Evolutionary conservation across 2,329 filamentous ascomycete species (phyloP).

Genomic region (Hyphodiscus sp.): DNA sequence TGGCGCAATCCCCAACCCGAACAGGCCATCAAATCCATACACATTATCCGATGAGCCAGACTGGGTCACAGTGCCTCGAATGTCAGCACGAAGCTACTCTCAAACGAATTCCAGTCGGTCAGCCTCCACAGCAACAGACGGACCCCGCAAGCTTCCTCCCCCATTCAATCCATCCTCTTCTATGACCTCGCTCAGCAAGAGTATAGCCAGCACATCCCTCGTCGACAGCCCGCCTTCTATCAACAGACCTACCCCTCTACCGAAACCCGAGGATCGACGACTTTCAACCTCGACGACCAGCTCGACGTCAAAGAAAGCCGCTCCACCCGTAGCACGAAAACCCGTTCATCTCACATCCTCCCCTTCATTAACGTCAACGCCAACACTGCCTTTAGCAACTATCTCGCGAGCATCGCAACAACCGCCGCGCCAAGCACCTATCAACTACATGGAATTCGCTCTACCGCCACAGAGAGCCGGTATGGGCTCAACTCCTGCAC

Average conservation of each 20-base stretch:
- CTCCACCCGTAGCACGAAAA: slow-evolving; percentile 29
- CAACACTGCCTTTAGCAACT: slow-evolving; percentile 15
- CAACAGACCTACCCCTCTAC: slow-evolving; percentile 9
- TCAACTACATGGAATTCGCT: slow-evolving; percentile 17
- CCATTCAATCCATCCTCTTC: slow-evolving; percentile 17
- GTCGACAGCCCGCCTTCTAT: slow-evolving; percentile 3
- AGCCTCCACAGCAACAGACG: slow-evolving; percentile 13
- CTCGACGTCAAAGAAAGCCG: slow-evolving; percentile 23
- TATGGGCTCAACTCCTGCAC: neutral
- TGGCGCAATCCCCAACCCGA: slow-evolving; percentile 62
- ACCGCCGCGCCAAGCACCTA: slow-evolving; percentile 5
- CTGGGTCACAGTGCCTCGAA: slow-evolving; percentile 64
- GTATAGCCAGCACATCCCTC: slow-evolving; percentile 15
- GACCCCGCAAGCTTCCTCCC: slow-evolving; percentile 26
- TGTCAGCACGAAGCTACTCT: slow-evolving; percentile 7
- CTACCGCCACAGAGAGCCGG: slow-evolving; percentile 21
- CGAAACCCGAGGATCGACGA: slow-evolving; percentile 17
- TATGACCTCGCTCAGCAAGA: slow-evolving; percentile 9
- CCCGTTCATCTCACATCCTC: slow-evolving; percentile 27
- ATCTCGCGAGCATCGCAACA: slow-evolving; percentile 12
- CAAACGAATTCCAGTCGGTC: slow-evolving; percentile 9
- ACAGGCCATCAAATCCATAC: slow-evolving; percentile 77
- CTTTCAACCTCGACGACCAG: slow-evolving; percentile 24
- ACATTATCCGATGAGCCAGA: slow-evolving; percentile 67
- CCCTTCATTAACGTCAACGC: slow-evolving; percentile 13